Percentiles rank a stretch among this genome's conserved stretches.
Evolutionary conservation across 2,329 filamentous ascomycete species (phyloP).

Genomic region (Neonectria ditissima): DNA sequence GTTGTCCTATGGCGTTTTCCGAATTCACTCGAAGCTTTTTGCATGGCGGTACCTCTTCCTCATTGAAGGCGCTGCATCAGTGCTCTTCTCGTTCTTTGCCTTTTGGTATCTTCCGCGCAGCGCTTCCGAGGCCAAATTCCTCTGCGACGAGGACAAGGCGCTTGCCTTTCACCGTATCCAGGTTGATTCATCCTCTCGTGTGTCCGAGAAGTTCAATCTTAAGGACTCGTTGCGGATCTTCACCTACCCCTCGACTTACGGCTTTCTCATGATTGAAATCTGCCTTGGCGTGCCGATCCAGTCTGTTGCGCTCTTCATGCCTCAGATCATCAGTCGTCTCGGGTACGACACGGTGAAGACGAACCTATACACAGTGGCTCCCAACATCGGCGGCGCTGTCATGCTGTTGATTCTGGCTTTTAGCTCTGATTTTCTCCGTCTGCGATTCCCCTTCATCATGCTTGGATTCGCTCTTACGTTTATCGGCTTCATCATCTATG

Average conservation of each 20-base stretch:
- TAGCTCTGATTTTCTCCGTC: constrained; percentile 71
- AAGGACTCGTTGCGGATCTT: constrained; percentile 65
- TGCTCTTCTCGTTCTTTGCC: constrained; percentile 72
- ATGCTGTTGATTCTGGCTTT: constrained; percentile 82
- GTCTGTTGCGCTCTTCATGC: constrained; percentile 65
- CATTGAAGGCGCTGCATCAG: constrained; percentile 67
- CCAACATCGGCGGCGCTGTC: constrained; percentile 78
- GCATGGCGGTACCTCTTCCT: constrained; percentile 65
- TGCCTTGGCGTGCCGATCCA: constrained; percentile 71
- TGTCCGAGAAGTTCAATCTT: constrained; percentile 64
- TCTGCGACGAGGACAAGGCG: constrained; percentile 72
- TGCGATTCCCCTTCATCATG: constrained; percentile 81
- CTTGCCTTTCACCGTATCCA: constrained; percentile 79
- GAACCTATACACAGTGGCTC: constrained; percentile 84
- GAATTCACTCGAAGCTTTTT: constrained; percentile 54
- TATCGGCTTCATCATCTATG: constrained; percentile 82
- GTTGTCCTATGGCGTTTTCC: constrained; percentile 61
- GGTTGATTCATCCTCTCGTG: constrained; percentile 75
- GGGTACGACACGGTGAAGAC: constrained; percentile 67
- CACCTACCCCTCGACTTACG: constrained; percentile 60
- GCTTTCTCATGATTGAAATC: constrained; percentile 65
- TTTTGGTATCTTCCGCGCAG: constrained; percentile 76
- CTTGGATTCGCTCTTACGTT: constrained; percentile 80
- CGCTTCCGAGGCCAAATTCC: constrained; percentile 72
- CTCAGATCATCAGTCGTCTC: constrained; percentile 65